These are phyloP conservation scores for Daldinia decipiens DNA, from an alignment of 495 filamentous ascomycete genomes.

Conservation along the genomic window DNA sequence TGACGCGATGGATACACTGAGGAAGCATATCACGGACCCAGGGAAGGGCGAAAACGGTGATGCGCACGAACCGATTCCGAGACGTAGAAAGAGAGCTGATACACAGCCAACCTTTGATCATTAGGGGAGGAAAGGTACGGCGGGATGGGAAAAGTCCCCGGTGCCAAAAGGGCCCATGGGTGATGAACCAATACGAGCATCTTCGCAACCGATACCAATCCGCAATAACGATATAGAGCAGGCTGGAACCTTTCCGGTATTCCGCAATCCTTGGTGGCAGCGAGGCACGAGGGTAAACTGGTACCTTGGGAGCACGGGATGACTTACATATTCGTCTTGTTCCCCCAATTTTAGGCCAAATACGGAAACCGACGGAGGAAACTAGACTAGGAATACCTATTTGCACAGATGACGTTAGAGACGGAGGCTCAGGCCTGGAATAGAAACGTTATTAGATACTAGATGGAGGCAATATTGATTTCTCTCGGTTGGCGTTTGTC, in stretches of 20 bases:
- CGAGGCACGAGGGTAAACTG: slow-evolving; percentile 26
- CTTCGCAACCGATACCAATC: slow-evolving; percentile 20
- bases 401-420: slow-evolving; percentile 37
- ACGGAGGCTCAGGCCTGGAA: slow-evolving; percentile 41
- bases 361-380: neutral
- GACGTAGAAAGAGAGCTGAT: slow-evolving; percentile 41
- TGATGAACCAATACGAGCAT: slow-evolving; percentile 4
- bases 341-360: neutral
- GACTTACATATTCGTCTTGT: neutral
- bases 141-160: slow-evolving; percentile 20
- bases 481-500: slow-evolving; percentile 9
- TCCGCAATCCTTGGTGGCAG: slow-evolving; percentile 28
- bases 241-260: neutral
- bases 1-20: slow-evolving; percentile 33
- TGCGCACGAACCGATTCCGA: slow-evolving; percentile 5
- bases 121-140: slow-evolving; percentile 37
- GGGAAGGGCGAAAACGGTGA: slow-evolving; percentile 18
- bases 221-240: neutral
- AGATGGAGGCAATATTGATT: slow-evolving; percentile 7
- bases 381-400: slow-evolving; percentile 18
- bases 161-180: neutral
- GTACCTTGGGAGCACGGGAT: slow-evolving; percentile 44
- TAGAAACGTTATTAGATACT: slow-evolving; percentile 16
- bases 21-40: slow-evolving; percentile 36
- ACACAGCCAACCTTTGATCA: slow-evolving; percentile 32